Percentiles rank a stretch among this genome's conserved stretches.
These are phyloP conservation scores for Gossypium mustelinum DNA, from an alignment of 345 rosid genomes.

Conservation along the genomic window DNA sequence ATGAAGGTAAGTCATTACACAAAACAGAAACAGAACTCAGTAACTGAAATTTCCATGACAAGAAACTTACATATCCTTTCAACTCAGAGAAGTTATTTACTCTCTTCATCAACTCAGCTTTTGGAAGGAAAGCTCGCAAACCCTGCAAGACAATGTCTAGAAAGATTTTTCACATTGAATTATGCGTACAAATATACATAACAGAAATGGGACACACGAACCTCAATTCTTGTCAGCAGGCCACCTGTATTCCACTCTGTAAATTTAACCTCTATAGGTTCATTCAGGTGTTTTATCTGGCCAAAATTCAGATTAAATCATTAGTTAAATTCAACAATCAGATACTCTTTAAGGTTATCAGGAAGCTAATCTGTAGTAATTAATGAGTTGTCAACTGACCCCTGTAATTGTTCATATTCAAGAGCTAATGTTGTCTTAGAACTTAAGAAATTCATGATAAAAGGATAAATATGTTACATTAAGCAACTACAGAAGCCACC, in stretches of 20 bases:
- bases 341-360: not conserved
- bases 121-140: slow-evolving; percentile 81
- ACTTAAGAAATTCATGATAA: not conserved
- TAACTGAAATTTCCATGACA: slow-evolving; percentile 8
- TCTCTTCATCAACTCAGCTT: slow-evolving; percentile 65
- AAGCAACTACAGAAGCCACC: slow-evolving; percentile 1
- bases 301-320: slow-evolving; percentile 4
- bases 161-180: slow-evolving; percentile 10
- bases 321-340: slow-evolving; percentile 5
- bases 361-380: slow-evolving; percentile 3
- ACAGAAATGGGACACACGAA: slow-evolving; percentile 19
- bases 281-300: slow-evolving; percentile 79
- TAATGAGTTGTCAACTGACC: not conserved
- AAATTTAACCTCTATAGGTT: slow-evolving; percentile 75
- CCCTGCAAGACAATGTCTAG: slow-evolving; percentile 49
- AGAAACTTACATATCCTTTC: slow-evolving; percentile 71
- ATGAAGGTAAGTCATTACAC: not conserved
- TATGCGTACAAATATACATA: not conserved
- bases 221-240: slow-evolving; percentile 85
- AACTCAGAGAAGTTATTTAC: slow-evolving; percentile 75
- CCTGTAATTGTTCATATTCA: not conserved
- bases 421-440: not conserved
- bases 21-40: not conserved
- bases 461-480: too few species aligned
- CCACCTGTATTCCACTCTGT: slow-evolving; percentile 94